phyloP scores from a whole-genome alignment of 2,329 filamentous ascomycete genomes.

The Alternaria infectoria region DNA sequence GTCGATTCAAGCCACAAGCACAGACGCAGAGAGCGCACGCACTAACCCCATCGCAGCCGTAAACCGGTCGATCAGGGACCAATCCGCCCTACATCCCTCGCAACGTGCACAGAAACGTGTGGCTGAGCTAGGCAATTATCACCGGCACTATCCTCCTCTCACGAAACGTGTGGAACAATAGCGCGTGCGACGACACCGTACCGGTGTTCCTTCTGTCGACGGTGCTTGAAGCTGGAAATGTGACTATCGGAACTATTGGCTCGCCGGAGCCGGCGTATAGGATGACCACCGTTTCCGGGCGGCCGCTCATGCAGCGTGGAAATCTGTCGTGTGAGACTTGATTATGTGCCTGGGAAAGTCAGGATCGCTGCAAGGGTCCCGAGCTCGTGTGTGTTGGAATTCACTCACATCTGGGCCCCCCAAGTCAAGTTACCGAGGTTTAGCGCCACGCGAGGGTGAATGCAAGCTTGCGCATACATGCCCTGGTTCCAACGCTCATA shows the following conservation, averaged over 20 bases:
- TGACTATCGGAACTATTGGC: neutral
- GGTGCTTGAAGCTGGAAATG: neutral
- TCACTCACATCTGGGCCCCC: constrained; percentile 5
- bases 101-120: neutral
- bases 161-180: neutral
- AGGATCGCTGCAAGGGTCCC: constrained; percentile 2
- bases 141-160: neutral
- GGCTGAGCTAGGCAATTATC: neutral
- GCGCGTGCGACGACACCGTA: neutral
- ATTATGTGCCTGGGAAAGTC: constrained; percentile 1
- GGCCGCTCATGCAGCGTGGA: neutral
- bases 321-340: neutral
- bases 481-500: neutral
- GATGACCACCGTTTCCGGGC: neutral
- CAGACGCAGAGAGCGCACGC: neutral
- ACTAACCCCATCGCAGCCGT: neutral
- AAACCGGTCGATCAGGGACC: neutral
- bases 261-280: neutral
- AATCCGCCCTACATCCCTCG: neutral
- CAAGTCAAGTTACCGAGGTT: neutral
- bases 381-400: neutral
- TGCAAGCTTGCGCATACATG: neutral
- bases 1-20: neutral
- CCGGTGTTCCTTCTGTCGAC: neutral
- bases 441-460: neutral